Evolutionary conservation across 1,284 basidiomycete species (phyloP).

Genomic region (Anthracocystis walkeri): DNA sequence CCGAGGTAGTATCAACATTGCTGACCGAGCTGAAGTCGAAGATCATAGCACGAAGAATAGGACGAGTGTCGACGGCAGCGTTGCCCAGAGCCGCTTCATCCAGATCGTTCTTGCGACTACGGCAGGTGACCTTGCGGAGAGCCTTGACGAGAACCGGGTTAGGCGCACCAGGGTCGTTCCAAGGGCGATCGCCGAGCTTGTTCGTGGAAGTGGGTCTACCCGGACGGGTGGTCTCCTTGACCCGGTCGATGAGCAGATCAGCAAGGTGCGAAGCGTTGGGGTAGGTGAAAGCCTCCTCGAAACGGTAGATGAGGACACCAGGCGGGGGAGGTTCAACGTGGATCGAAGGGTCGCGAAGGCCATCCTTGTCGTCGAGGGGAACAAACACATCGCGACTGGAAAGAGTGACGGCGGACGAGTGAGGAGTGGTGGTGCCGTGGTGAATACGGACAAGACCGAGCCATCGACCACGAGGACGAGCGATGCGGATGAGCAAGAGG

Average conservation of each 20-base stretch:
- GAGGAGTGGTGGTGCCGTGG: constrained; percentile 62
- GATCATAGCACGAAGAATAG: constrained; percentile 84
- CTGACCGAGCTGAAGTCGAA: constrained; percentile 87
- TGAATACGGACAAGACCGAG: constrained; percentile 78
- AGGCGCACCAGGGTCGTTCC: constrained; percentile 84
- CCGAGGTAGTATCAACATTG: constrained; percentile 79
- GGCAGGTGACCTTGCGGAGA: constrained; percentile 47
- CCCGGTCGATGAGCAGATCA: constrained; percentile 81
- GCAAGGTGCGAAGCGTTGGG: constrained; percentile 88
- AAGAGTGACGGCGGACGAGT: constrained; percentile 39
- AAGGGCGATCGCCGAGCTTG: constrained; percentile 78
- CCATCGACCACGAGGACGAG: constrained; percentile 91
- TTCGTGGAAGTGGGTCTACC: constrained; percentile 71
- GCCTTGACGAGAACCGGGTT: constrained; percentile 55
- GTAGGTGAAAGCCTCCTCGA: constrained; percentile 93
- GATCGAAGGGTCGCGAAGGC: constrained; percentile 79
- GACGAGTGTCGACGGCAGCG: constrained; percentile 72
- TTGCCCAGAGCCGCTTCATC: constrained; percentile 51
- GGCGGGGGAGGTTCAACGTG: constrained; percentile 83
- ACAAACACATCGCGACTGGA: constrained; percentile 78
- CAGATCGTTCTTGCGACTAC: constrained; percentile 26
- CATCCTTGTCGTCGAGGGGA: constrained; percentile 75
- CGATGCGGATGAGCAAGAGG: constrained; percentile 88
- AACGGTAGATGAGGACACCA: constrained; percentile 90
- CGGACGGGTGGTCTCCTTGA: constrained; percentile 81